Conservation (phyloP, 2,329 filamentous ascomycete genomes). For the Botrytis fabae region DNA sequence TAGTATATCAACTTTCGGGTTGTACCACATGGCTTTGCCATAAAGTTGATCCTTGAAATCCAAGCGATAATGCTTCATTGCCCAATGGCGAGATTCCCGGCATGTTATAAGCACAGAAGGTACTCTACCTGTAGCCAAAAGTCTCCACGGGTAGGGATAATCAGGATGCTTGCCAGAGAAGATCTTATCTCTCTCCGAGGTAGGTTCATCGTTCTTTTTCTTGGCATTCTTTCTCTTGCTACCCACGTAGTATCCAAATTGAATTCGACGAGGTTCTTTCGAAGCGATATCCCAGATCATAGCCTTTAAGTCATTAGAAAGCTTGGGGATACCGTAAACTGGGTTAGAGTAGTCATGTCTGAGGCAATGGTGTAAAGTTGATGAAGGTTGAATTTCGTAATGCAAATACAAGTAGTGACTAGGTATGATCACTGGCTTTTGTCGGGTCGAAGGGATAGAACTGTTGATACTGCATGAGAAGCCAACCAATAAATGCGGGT, state of each 20-base stretch:
- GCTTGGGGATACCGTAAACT: background rate
- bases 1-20: background rate
- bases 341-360: background rate
- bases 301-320: background rate
- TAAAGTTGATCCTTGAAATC: background rate
- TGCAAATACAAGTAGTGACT: background rate
- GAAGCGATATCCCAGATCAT: background rate
- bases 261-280: background rate
- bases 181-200: background rate
- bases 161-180: background rate
- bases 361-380: background rate
- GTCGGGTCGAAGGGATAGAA: background rate
- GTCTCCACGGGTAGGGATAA: background rate
- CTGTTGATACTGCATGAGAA: background rate
- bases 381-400: background rate
- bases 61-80: background rate
- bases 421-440: background rate
- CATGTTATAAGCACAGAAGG: conserved; percentile 7
- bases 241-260: accelerated
- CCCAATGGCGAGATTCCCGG: conserved; percentile 1
- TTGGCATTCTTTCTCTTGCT: no score
- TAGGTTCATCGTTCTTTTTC: no score
- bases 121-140: background rate
- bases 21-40: background rate
- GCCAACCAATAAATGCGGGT: background rate